Percentiles rank a stretch among this genome's conserved stretches.
Evolutionary conservation across 2,329 filamentous ascomycete genomes (phyloP).

Genomic region (Penicillium sp.): DNA sequence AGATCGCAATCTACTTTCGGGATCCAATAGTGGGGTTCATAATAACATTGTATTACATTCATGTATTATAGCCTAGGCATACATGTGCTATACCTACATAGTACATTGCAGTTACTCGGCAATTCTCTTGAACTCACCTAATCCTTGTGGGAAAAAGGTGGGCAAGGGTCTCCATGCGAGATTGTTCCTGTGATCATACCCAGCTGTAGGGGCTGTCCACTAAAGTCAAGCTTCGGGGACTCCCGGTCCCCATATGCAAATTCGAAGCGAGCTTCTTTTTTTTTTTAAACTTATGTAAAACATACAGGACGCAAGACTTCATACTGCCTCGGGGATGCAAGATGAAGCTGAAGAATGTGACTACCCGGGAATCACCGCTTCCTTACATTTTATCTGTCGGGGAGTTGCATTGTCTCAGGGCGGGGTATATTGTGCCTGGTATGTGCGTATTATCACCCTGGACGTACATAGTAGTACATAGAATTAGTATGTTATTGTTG

Average conservation of each 20-base stretch:
- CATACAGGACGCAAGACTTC: neutral
- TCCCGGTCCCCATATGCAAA: constrained; percentile 2
- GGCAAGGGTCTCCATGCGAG: constrained; percentile 3
- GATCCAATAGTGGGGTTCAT: constrained; percentile 6
- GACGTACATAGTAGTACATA: neutral
- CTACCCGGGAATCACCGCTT: constrained; percentile 1
- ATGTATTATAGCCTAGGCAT: neutral
- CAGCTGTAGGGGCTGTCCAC: neutral
- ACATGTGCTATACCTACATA: neutral
- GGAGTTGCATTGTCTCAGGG: constrained; percentile 4
- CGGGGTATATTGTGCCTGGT: constrained; percentile 5
- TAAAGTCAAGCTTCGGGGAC: constrained; percentile 1
- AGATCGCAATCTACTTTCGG: constrained; percentile 7
- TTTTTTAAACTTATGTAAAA: neutral
- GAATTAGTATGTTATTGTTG: neutral
- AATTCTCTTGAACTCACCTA: neutral
- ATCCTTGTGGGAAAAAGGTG: neutral
- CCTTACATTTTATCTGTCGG: constrained; percentile 4
- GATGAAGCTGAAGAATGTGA: constrained; percentile 9
- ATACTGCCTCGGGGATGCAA: constrained; percentile 6
- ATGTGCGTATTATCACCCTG: constrained; percentile 5
- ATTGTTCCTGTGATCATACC: neutral
- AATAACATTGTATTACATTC: constrained; percentile 4
- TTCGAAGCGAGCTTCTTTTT: too few relatives aligned
- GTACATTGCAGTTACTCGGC: neutral